Base-by-base conservation (phyloP, 2,329 filamentous ascomycete genomes). In the Fusarium cicatricum region DNA sequence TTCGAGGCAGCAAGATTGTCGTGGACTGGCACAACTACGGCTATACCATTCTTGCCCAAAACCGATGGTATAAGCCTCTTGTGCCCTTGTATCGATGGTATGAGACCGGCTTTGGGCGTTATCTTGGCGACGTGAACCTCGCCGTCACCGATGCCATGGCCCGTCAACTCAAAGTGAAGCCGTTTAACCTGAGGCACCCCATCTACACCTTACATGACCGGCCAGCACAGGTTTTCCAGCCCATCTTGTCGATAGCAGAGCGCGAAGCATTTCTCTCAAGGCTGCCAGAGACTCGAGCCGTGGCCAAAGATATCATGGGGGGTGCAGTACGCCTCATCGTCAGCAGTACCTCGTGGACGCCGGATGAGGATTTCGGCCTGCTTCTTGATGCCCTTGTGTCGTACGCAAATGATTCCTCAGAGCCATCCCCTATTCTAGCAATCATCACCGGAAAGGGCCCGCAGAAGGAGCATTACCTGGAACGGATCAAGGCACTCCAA, bases 21-120 rank as follows among this genome's bases (percentile, higher is more conserved):
- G 90, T 98, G 50, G 95, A 99, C 78, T 99, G 95, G 95, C 95
- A 99, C 79, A 99, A 99, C 76, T 98, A 97, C 75, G 95, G 94
- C 65, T 97, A 94, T 82, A 94, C 92, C 9, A 96, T 99, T 66
- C 85, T 99, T 4, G 90, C 84, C 5, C 80, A 84, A 41, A 85
- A 82, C 42, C 77, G 80, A 19, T 81, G 85, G 34, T 74, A 71
- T 6, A 91, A 96, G 70, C 89, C 89, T 0, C 83, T 97, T n/a
- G 92, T 97, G 9, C 81, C 77, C 23, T 71, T 96, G 9, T 90
- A 94, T 19, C 87, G 86, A 60, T 81, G 82, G 70, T 97, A 97
- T 70, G 95, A 99, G 75, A 83, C 80, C 32, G 72, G 82, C 12
- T 85, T 96, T 34, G 89, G 90, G 42, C 84, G 84, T 26, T 79